Evolutionary conservation across 306 rosid species (phyloP), one percentile per base, ranked within the genome.

Genomic region (Ceratonia siliqua): DNA sequence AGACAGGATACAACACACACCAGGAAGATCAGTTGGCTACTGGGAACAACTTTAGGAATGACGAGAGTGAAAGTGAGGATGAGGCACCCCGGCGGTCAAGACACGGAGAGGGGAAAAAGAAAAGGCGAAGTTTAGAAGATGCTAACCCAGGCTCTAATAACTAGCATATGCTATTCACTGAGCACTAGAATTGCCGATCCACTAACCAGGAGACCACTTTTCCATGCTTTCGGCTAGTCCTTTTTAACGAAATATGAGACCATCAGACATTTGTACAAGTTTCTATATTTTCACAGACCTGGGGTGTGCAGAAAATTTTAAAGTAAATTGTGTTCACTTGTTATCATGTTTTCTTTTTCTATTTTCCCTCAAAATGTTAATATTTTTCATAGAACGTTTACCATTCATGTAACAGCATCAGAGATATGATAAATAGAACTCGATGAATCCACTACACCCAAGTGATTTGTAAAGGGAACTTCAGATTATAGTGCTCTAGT

Each of bases 81-180:
- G 98, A 95, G 79, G 99, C 99, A 32, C 99, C 99, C 2, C 86
- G 99, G 62, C 85, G 99, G 70, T 95, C 99, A 1, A 90, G 99
- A 80, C 98, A 92, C 5, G 98, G 99, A 6, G 99, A 94, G 71
- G 97, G 97, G 21, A 90, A 86, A 90, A 85, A 89, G 98, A 87
- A 90, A 81, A 84, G 96, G 79, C 67, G 98, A 74, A 84, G 84
- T 84, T 25, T 72, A 0, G 96, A 89, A 84, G 96, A 87, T 43
- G 85, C 21, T 22, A 46, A 77, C 68, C 61, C 88, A 32, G 78
- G 70, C 70, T 85, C 90, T 57, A 87, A 78, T 79, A 89, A 82
- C 78, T 88, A 83, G 77, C 38, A 52, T 39, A 21, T 73, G 80
- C 78, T 48, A 43, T 72, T 70, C 68, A 27, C 76, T 62, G 57